Evolutionary conservation across 441 rosid species (phyloP).

Genomic region (Kokia cookei): DNA sequence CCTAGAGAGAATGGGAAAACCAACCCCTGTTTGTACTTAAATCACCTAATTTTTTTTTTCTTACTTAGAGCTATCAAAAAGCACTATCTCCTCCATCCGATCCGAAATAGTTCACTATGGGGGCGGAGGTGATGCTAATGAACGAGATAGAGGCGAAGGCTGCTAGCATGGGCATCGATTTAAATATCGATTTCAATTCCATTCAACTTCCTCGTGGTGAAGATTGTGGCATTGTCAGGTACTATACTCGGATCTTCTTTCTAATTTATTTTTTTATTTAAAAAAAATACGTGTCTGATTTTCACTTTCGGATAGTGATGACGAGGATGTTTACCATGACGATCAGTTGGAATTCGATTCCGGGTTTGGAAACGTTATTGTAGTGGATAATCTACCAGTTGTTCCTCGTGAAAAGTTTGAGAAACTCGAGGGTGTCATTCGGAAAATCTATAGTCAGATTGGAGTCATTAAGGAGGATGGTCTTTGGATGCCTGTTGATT

Average conservation of each 20-base stretch:
- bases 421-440: constrained; percentile 78
- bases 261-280: background rate
- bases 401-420: constrained; percentile 73
- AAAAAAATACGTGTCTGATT: too few species aligned
- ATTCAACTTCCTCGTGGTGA: constrained; percentile 67
- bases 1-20: too few species aligned
- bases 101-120: background rate
- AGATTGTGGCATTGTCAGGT: constrained; percentile 63
- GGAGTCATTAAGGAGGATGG: constrained; percentile 85
- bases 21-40: too few species aligned
- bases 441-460: constrained; percentile 70
- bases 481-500: constrained; percentile 82
- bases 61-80: background rate
- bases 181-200: constrained; percentile 45
- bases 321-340: constrained; percentile 68
- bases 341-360: constrained; percentile 69
- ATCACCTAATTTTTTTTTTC: too few species aligned
- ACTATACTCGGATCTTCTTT: background rate
- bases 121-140: constrained; percentile 38
- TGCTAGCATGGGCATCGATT: constrained; percentile 45
- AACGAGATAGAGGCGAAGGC: constrained; percentile 43
- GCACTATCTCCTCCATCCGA: background rate
- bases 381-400: constrained; percentile 81
- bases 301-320: constrained; percentile 46
- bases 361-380: constrained; percentile 70